Conservation (phyloP, 129 eudicot species). For the Flaveria bidentis region DNA sequence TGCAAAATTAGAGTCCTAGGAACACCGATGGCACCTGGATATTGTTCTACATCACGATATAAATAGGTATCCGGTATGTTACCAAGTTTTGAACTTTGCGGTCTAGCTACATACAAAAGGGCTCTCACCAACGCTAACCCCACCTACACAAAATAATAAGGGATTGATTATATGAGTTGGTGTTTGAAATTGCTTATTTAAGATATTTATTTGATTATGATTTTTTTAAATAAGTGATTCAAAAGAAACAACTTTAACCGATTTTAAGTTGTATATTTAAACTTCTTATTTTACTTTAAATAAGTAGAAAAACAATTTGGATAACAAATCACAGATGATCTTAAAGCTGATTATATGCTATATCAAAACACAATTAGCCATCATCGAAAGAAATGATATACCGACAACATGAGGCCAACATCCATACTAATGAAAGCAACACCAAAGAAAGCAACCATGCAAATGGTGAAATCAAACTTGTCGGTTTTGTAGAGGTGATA, state of each 20-base stretch:
- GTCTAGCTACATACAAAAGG: slow-evolving; percentile 76
- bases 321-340: neutral
- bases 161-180: neutral
- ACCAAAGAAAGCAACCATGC: slow-evolving; percentile 84
- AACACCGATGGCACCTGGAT: slow-evolving; percentile 49
- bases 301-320: neutral
- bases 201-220: neutral
- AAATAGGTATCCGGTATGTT: slow-evolving; percentile 55
- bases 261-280: neutral
- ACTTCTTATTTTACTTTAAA: neutral
- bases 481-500: slow-evolving; percentile 81
- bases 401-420: slow-evolving; percentile 78
- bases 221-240: neutral
- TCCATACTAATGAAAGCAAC: slow-evolving; percentile 94
- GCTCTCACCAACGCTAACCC: slow-evolving; percentile 68
- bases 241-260: too few species aligned
- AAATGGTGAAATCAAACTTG: slow-evolving; percentile 79
- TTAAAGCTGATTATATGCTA: neutral
- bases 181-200: neutral
- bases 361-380: neutral
- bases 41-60: slow-evolving; percentile 82
- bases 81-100: slow-evolving; percentile 71
- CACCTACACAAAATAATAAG: slow-evolving; percentile 41
- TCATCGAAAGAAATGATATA: slow-evolving; percentile 19
- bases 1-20: slow-evolving; percentile 62